Percentiles rank a stretch among this genome's conserved stretches.
Conservation (phyloP, 805 yeast genomes). For the Blastobotrys attinorum region DNA sequence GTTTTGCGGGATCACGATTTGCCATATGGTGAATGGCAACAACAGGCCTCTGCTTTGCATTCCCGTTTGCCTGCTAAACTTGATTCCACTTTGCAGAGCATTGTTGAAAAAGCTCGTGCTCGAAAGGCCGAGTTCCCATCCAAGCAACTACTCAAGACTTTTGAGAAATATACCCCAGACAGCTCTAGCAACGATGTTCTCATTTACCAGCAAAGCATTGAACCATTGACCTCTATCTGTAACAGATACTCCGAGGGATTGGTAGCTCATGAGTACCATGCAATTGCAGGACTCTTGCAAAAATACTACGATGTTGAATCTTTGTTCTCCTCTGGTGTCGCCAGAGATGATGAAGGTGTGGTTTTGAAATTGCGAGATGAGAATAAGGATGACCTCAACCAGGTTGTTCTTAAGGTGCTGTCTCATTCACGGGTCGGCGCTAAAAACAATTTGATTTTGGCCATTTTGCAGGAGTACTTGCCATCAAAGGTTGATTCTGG, state of each 20-base stretch:
- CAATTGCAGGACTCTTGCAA: constrained; percentile 59
- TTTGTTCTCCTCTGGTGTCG: constrained; percentile 59
- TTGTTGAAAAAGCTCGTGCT: constrained; percentile 55
- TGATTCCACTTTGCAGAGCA: constrained; percentile 55
- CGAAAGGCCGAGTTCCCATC: constrained; percentile 90
- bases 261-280: constrained; percentile 72
- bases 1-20: constrained; percentile 71
- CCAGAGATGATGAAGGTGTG: constrained; percentile 73
- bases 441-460: constrained; percentile 81
- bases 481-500: constrained; percentile 68
- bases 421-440: constrained; percentile 93
- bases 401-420: constrained; percentile 64
- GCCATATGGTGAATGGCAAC: constrained; percentile 90
- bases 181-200: constrained; percentile 36
- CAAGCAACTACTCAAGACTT: constrained; percentile 63
- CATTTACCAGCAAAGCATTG: constrained; percentile 51
- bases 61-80: constrained; percentile 77
- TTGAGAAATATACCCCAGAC: constrained; percentile 56
- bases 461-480: constrained; percentile 75
- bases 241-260: constrained; percentile 65
- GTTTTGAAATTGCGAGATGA: constrained; percentile 82
- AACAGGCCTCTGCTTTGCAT: constrained; percentile 82
- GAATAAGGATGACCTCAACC: constrained; percentile 63
- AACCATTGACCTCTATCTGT: constrained; percentile 68
- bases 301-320: constrained; percentile 74